A percentile compares a stretch with the other conserved stretches of the same genome.
phyloP scores from a whole-genome alignment of 352 stramenopile species.

The Phytophthora brassicae region DNA sequence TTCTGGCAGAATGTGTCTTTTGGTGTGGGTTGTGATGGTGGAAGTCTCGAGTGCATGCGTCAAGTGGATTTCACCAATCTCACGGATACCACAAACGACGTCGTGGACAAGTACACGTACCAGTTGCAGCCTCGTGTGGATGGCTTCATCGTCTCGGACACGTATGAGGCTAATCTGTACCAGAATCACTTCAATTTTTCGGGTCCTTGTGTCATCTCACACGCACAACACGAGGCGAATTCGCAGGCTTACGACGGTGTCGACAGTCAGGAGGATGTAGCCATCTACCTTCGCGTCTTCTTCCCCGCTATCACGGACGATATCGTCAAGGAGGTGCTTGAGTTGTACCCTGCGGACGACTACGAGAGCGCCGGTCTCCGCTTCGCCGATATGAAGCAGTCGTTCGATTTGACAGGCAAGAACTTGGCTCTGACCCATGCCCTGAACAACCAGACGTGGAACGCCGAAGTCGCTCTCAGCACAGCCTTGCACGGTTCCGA shows the following conservation, averaged over 20 bases:
- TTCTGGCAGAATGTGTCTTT: conserved; percentile 36
- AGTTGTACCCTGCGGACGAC: conserved; percentile 24
- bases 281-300: conserved; percentile 21
- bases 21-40: conserved; percentile 18
- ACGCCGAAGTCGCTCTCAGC: conserved; percentile 17
- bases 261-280: conserved; percentile 15
- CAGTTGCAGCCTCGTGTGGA: conserved; percentile 32
- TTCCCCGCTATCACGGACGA: conserved; percentile 24
- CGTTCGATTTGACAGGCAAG: conserved; percentile 24
- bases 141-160: conserved; percentile 26
- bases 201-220: conserved; percentile 14
- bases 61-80: conserved; percentile 20
- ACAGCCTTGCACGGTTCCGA: conserved; percentile 14
- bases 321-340: conserved; percentile 9
- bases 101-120: conserved; percentile 23
- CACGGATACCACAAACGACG: neutral
- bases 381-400: conserved; percentile 28
- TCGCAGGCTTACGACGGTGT: conserved; percentile 13
- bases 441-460: conserved; percentile 28
- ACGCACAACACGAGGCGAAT: conserved; percentile 24
- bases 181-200: conserved; percentile 31
- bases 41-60: conserved; percentile 28
- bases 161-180: conserved; percentile 28
- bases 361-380: conserved; percentile 26
- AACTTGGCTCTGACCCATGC: conserved; percentile 16